phyloP scores from a whole-genome alignment of 1,284 basidiomycete species.

The Sporisorium iseilematis-ciliati region DNA sequence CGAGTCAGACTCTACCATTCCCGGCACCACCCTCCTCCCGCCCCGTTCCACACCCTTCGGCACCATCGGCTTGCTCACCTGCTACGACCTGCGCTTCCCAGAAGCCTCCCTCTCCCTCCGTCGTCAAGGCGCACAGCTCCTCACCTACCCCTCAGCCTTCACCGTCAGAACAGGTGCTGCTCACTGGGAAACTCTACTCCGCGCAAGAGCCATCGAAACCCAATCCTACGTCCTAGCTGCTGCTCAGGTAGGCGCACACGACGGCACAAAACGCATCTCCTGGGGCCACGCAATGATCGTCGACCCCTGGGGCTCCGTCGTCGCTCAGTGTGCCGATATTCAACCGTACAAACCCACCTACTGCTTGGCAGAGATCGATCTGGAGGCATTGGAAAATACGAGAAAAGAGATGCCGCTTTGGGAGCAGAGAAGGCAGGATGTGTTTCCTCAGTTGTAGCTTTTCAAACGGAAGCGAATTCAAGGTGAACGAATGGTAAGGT shows the following conservation, averaged over 20 bases:
- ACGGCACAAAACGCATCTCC: constrained; percentile 58
- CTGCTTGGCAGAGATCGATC: constrained; percentile 64
- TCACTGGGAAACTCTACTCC: constrained; percentile 67
- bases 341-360: constrained; percentile 64
- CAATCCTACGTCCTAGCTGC: constrained; percentile 70
- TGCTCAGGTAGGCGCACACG: constrained; percentile 69
- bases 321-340: constrained; percentile 65
- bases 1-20: constrained; percentile 70
- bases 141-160: constrained; percentile 73
- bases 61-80: constrained; percentile 71
- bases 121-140: constrained; percentile 71
- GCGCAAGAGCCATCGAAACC: constrained; percentile 71
- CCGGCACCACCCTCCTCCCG: constrained; percentile 68
- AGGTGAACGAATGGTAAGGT: constrained; percentile 3
- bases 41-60: constrained; percentile 70
- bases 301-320: constrained; percentile 66
- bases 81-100: constrained; percentile 74
- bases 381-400: constrained; percentile 52
- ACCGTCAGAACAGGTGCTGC: constrained; percentile 71
- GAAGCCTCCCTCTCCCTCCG: constrained; percentile 72
- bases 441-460: constrained; percentile 54
- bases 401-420: constrained; percentile 67
- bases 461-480: not conserved
- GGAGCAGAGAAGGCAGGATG: constrained; percentile 62
- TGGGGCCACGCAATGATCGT: constrained; percentile 70